Evolutionary conservation across 495 filamentous ascomycete genomes (phyloP).

Genomic region (Penicillium chermesinum): DNA sequence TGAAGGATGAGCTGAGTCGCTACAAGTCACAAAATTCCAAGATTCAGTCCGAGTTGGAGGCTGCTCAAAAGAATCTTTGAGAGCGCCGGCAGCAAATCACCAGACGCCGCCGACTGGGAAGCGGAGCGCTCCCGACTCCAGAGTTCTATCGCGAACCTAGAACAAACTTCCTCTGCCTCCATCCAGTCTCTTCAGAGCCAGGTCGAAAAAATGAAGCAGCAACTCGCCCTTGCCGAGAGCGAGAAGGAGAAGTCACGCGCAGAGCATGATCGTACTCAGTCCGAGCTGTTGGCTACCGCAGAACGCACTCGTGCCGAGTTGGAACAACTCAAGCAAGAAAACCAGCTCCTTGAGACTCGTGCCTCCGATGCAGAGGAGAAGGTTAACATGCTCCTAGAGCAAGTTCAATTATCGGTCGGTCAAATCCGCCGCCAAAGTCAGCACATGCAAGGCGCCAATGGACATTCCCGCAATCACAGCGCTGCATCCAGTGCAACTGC

Average conservation of each 20-base stretch:
- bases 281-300: constrained; percentile 50
- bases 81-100: constrained; percentile 25
- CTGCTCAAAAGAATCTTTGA: constrained; percentile 40
- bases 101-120: constrained; percentile 65
- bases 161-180: constrained; percentile 61
- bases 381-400: constrained; percentile 86
- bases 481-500: constrained; percentile 42
- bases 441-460: constrained; percentile 37
- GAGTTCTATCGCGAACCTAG: constrained; percentile 59
- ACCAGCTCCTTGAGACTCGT: constrained; percentile 68
- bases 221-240: constrained; percentile 56
- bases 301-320: constrained; percentile 63
- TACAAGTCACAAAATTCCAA: constrained; percentile 83
- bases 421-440: constrained; percentile 84
- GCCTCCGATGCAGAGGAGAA: constrained; percentile 88
- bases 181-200: constrained; percentile 65
- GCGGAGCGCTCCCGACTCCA: constrained; percentile 64
- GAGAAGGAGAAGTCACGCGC: constrained; percentile 62
- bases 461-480: constrained; percentile 41
- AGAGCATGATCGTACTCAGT: constrained; percentile 51
- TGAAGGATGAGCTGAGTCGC: constrained; percentile 91
- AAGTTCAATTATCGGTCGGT: constrained; percentile 88
- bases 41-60: constrained; percentile 72
- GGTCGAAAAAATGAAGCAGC: constrained; percentile 57
- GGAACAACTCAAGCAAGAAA: constrained; percentile 76